A percentile compares a stretch with the other conserved stretches of the same genome.
These are phyloP conservation scores for Aspergillus oerlinghausenensis DNA, from an alignment of 2,329 filamentous ascomycete species.

Conservation along the genomic window DNA sequence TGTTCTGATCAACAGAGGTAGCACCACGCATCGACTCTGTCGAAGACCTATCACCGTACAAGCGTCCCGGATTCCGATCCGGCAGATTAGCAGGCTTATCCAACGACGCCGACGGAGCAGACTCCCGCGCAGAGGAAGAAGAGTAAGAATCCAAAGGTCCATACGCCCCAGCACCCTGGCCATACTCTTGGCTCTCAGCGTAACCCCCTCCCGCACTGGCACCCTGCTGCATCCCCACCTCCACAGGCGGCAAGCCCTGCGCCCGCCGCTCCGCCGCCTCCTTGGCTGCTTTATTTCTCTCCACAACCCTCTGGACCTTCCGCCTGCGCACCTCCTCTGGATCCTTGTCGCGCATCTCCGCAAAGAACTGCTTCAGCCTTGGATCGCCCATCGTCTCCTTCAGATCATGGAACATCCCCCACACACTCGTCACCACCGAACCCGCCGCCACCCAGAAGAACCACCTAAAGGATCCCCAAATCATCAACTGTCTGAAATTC, in stretches of 20 bases:
- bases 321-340: constrained; percentile 20
- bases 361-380: constrained; percentile 19
- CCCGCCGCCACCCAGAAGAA: constrained; percentile 12
- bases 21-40: background rate
- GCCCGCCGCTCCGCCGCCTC: background rate
- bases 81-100: background rate
- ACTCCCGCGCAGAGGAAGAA: background rate
- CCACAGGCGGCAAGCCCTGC: background rate
- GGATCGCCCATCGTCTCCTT: constrained; percentile 16
- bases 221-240: background rate
- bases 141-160: background rate
- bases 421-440: constrained; percentile 1
- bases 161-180: background rate
- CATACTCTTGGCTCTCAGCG: constrained; percentile 1
- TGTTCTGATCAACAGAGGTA: constrained; percentile 6
- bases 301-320: constrained; percentile 10
- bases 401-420: constrained; percentile 12
- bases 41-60: background rate
- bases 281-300: background rate
- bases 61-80: background rate
- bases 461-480: constrained; percentile 9
- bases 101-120: background rate
- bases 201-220: background rate
- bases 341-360: constrained; percentile 14
- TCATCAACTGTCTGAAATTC: background rate